Conservation (phyloP, 2,329 filamentous ascomycete genomes). For the Ophiostoma ulmi region DNA sequence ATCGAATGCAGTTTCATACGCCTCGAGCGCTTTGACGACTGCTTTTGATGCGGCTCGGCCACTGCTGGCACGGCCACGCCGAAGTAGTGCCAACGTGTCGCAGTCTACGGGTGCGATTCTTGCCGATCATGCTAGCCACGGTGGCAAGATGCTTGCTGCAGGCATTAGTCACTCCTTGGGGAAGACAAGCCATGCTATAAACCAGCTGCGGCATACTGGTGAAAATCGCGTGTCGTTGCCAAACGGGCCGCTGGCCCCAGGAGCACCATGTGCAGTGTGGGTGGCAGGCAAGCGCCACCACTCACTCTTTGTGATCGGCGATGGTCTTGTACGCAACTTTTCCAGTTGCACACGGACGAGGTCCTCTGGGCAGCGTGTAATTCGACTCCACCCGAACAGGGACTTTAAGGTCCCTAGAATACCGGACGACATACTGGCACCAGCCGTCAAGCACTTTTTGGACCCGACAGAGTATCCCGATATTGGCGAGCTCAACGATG, state of each 20-base stretch:
- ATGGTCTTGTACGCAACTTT: constrained; percentile 62
- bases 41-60: constrained; percentile 64
- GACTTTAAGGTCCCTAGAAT: constrained; percentile 63
- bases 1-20: constrained; percentile 58
- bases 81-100: constrained; percentile 43
- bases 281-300: constrained; percentile 58
- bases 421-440: constrained; percentile 55
- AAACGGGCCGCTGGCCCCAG: constrained; percentile 47
- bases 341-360: constrained; percentile 53
- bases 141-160: constrained; percentile 65
- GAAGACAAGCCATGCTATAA: constrained; percentile 65
- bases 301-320: constrained; percentile 59
- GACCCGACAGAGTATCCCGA: constrained; percentile 54
- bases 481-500: constrained; percentile 49
- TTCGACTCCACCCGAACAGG: constrained; percentile 54
- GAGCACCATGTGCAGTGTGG: constrained; percentile 60
- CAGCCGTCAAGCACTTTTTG: constrained; percentile 51
- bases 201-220: constrained; percentile 65
- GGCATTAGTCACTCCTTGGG: constrained; percentile 70
- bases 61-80: constrained; percentile 51
- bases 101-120: constrained; percentile 43
- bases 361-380: constrained; percentile 48
- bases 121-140: constrained; percentile 61
- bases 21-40: constrained; percentile 64
- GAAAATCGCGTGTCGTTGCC: constrained; percentile 71